Conservation (phyloP, 169 alveolate genomes). For the Sarcocystis neurona region DNA sequence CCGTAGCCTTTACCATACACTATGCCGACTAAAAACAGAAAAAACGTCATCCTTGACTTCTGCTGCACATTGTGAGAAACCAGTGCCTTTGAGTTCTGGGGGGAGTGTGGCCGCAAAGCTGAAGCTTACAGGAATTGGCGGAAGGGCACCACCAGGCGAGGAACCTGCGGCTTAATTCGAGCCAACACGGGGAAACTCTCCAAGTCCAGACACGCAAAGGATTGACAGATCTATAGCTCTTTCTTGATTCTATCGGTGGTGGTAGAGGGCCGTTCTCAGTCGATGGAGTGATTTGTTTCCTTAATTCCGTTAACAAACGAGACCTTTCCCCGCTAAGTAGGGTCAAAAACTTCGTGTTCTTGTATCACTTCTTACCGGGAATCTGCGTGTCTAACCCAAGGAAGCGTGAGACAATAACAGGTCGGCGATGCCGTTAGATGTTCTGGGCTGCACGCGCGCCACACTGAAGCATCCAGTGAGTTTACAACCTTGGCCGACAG, state of each 20-base stretch:
- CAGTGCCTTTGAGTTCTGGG: slow-evolving; percentile 93
- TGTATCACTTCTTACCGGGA: slow-evolving; percentile 86
- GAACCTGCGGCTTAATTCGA: slow-evolving; percentile 92
- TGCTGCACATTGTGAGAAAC: slow-evolving; percentile 89
- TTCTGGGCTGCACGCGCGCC: slow-evolving; percentile 68
- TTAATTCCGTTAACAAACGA: slow-evolving; percentile 92
- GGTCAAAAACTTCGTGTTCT: slow-evolving; percentile 57
- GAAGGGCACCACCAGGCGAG: slow-evolving; percentile 94
- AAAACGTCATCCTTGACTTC: slow-evolving; percentile 75
- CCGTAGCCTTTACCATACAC: slow-evolving; percentile 91
- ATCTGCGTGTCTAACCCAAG: slow-evolving; percentile 84
- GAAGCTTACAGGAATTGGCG: slow-evolving; percentile 93
- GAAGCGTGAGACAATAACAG: slow-evolving; percentile 92
- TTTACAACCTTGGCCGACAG: slow-evolving; percentile 76
- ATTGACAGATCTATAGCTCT: slow-evolving; percentile 89
- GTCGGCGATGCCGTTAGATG: slow-evolving; percentile 77
- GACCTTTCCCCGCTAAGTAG: slow-evolving; percentile 93
- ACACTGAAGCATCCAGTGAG: slow-evolving; percentile 58
- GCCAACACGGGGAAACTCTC: slow-evolving; percentile 90
- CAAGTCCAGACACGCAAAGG: slow-evolving; percentile 87
- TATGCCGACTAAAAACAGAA: slow-evolving; percentile 90
- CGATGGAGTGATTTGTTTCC: slow-evolving; percentile 79
- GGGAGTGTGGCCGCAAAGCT: slow-evolving; percentile 96
- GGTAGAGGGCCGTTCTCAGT: slow-evolving; percentile 92
- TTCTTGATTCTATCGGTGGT: slow-evolving; percentile 89